Base-by-base conservation (phyloP, 2,329 filamentous ascomycete genomes). In the Alternaria sp. region DNA sequence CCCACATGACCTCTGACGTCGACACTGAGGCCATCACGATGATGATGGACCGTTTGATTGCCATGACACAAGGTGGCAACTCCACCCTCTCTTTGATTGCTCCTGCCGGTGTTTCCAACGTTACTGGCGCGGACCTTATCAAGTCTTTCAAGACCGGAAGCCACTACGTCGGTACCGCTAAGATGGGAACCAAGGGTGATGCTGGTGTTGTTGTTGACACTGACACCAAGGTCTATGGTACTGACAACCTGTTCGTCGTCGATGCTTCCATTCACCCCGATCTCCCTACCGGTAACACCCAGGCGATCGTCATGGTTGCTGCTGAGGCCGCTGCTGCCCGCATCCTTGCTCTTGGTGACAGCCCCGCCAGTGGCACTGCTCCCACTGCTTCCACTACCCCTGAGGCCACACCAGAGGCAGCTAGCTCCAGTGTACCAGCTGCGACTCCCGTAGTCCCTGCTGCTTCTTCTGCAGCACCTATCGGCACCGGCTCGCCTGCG, bases 241-340 rank as follows among this genome's bases (percentile, higher is more conserved):
- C 81, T 1, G 66, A 76, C 46, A 81, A 81, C 36, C 67, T 83
- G 6, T 78, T 81, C 49, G 80, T 83, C 1, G 81, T 83, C 2
- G 81, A 83, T 59, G 81, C 79, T 1, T 80, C 77, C 0, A 79
- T 83, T 24, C 89, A 91, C 79, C 89, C 89, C 0, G 89, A 89
- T 63, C 86, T 91, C 66, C 83, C 88, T 3, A 88, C 88, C 0
- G 87, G 88, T 18, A 92, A 92, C 77, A 90, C 89, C 2, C 86
- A 87, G 48, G 85, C 87, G 1, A 84, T 87, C 39, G 86, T 91
- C 66, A 87, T 91, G 73, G 82, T 88, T 36, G 87, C 84, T 18
- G 85, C 88, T 18, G 89, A 91, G 80, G 83, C 84, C 42, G 88
- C 88, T 8, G 83, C 83, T 5, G 81, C 81, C 65, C 83, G 78